Evolutionary conservation across 176 grass and related monocot species (phyloP).

Genomic region (Panicum miliaceum): DNA sequence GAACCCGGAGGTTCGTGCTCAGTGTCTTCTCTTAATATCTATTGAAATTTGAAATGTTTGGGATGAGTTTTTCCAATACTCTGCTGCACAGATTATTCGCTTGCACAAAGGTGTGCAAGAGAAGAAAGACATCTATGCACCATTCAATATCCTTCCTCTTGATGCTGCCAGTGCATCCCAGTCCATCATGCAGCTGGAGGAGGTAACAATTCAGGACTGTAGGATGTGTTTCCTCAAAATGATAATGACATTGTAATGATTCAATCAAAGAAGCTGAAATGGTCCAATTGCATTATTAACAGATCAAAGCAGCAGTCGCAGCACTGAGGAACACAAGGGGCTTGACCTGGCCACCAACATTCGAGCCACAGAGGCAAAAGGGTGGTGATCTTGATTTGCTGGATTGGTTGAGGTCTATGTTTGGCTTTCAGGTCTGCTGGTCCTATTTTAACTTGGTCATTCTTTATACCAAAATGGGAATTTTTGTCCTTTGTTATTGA

Average conservation of each 20-base stretch:
- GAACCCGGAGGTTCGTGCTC: constrained; percentile 71
- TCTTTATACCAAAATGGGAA: background rate
- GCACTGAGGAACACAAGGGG: constrained; percentile 65
- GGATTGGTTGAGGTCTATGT: constrained; percentile 96
- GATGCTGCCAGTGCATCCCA: constrained; percentile 89
- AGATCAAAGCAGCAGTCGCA: constrained; percentile 69
- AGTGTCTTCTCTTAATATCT: constrained; percentile 7
- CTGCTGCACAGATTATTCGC: constrained; percentile 70
- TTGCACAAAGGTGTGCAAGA: constrained; percentile 82
- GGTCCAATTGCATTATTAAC: constrained; percentile 25
- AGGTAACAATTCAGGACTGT: constrained; percentile 54
- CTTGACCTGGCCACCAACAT: constrained; percentile 82
- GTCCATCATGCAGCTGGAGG: constrained; percentile 94
- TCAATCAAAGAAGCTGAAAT: constrained; percentile 27
- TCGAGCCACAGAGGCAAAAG: constrained; percentile 83
- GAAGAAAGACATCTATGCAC: constrained; percentile 83
- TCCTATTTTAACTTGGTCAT: constrained; percentile 21
- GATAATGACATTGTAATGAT: constrained; percentile 16
- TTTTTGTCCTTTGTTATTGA: background rate
- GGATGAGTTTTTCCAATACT: constrained; percentile 32
- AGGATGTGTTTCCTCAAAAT: constrained; percentile 25
- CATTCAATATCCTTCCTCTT: constrained; percentile 83
- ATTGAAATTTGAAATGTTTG: constrained; percentile 34
- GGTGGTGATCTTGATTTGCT: constrained; percentile 79
- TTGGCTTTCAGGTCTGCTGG: constrained; percentile 91